A percentile compares a stretch with the other conserved stretches of the same genome.
Evolutionary conservation across 345 rosid genomes (phyloP).

Genomic region (Punica granatum): DNA sequence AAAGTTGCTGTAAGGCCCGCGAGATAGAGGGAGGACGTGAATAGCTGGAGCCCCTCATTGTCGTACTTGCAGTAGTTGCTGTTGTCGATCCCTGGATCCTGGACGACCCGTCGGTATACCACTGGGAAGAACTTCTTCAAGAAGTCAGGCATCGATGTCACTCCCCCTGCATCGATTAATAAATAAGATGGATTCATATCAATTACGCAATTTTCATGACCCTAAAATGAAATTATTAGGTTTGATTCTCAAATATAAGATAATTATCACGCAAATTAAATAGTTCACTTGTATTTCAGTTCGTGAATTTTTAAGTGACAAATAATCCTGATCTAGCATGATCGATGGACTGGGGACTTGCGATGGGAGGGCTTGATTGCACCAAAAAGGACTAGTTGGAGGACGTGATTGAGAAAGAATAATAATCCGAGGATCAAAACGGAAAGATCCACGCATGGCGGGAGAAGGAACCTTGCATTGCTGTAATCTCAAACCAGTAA

Average conservation of each 20-base stretch:
- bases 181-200: not conserved
- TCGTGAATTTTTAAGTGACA: too few relatives aligned
- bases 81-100: conserved; percentile 17
- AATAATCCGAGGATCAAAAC: too few relatives aligned
- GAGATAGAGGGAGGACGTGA: conserved; percentile 91
- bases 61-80: conserved; percentile 95
- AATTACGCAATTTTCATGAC: too few relatives aligned
- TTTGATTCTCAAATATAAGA: too few relatives aligned
- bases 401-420: too few relatives aligned
- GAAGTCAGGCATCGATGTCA: conserved; percentile 83
- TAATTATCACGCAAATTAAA: not conserved
- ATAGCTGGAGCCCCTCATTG: conserved; percentile 76
- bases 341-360: too few relatives aligned
- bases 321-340: too few relatives aligned
- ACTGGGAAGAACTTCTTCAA: conserved; percentile 75
- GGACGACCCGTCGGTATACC: conserved; percentile 41
- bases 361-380: not conserved
- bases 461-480: too few relatives aligned
- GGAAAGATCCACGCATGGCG: too few relatives aligned
- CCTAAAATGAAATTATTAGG: too few relatives aligned
- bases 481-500: too few relatives aligned
- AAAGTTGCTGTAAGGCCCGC: conserved; percentile 85
- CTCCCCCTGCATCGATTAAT: conserved; percentile 54
- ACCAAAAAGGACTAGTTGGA: not conserved
- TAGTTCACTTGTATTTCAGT: not conserved